Percentiles rank a stretch among this genome's conserved stretches.
phyloP scores from a whole-genome alignment of 225 moss, liverwort and hornwort genomes.

The Marchantia polymorpha region DNA sequence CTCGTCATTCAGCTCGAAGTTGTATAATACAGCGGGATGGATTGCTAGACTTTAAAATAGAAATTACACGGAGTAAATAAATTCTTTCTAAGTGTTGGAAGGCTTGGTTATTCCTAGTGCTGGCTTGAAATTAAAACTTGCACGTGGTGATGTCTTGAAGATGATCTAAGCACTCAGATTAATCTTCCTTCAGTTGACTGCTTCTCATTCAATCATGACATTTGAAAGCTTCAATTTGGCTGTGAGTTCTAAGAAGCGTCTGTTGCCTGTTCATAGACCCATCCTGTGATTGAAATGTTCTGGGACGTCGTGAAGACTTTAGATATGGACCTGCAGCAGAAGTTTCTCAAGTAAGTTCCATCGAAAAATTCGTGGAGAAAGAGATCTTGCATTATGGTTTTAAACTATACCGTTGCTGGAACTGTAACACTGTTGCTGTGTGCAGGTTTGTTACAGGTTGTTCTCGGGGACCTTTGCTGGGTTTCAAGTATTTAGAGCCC shows the following conservation, averaged over 20 bases:
- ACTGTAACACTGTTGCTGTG: neutral
- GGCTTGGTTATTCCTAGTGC: no score
- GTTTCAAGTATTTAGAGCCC: conserved; percentile 93
- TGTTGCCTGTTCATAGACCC: conserved; percentile 50
- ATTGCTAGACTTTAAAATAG: no score
- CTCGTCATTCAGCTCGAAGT: no score
- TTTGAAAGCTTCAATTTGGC: no score
- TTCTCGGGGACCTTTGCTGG: conserved; percentile 95
- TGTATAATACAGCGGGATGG: no score
- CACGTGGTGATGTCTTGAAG: no score
- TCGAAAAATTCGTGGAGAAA: neutral
- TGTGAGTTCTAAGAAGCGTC: neutral
- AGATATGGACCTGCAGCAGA: conserved; percentile 79
- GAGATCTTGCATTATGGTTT: neutral
- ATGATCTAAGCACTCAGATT: no score
- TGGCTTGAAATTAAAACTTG: no score
- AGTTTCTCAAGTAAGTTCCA: conserved; percentile 82
- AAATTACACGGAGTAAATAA: no score
- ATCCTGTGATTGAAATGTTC: conserved; percentile 99
- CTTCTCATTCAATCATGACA: no score
- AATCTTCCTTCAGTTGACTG: no score
- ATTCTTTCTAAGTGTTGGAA: no score
- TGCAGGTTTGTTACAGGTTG: conserved; percentile 98
- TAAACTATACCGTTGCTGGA: neutral
- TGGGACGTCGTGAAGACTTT: conserved; percentile 94